Evolutionary conservation across 2,329 filamentous ascomycete species (phyloP).

Genomic region (Monilinia fructicola): DNA sequence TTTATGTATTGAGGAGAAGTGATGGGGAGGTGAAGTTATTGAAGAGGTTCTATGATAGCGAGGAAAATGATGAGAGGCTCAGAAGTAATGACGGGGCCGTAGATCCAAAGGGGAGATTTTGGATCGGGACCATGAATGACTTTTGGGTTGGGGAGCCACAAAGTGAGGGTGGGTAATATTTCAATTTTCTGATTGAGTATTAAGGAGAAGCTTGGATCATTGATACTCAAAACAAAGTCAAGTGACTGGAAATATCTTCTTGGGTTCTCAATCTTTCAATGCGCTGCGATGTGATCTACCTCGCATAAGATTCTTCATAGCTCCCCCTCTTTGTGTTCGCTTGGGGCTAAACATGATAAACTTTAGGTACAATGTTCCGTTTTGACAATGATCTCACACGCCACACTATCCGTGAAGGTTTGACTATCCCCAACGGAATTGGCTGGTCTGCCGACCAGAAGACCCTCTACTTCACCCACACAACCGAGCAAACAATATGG

Average conservation of each 20-base stretch:
- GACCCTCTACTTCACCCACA: slow-evolving; percentile 75
- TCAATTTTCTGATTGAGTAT: not conserved
- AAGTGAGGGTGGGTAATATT: slow-evolving; percentile 40
- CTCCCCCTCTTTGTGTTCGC: not conserved
- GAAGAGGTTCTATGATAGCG: slow-evolving; percentile 46
- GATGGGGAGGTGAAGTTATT: slow-evolving; percentile 56
- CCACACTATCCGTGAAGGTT: slow-evolving; percentile 58
- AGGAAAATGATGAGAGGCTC: slow-evolving; percentile 47
- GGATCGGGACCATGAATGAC: slow-evolving; percentile 86
- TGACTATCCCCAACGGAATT: slow-evolving; percentile 82
- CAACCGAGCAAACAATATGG: slow-evolving; percentile 66
- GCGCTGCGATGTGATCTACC: not conserved
- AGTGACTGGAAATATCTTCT: not conserved
- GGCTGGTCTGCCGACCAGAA: slow-evolving; percentile 73
- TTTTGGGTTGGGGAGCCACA: slow-evolving; percentile 47
- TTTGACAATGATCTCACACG: slow-evolving; percentile 63
- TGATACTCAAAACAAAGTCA: not conserved
- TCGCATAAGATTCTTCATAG: not conserved
- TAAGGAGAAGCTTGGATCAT: not conserved
- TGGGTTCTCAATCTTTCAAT: not conserved
- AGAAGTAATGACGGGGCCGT: slow-evolving; percentile 80
- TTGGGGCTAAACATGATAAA: not conserved
- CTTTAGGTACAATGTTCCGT: slow-evolving; percentile 67
- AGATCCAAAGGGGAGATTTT: slow-evolving; percentile 78
- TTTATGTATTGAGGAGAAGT: slow-evolving; percentile 71